Percentiles rank a stretch among this genome's conserved stretches.
Conservation (phyloP, 202 grass and related monocot genomes). For the Dendrocalamus latiflorus region DNA sequence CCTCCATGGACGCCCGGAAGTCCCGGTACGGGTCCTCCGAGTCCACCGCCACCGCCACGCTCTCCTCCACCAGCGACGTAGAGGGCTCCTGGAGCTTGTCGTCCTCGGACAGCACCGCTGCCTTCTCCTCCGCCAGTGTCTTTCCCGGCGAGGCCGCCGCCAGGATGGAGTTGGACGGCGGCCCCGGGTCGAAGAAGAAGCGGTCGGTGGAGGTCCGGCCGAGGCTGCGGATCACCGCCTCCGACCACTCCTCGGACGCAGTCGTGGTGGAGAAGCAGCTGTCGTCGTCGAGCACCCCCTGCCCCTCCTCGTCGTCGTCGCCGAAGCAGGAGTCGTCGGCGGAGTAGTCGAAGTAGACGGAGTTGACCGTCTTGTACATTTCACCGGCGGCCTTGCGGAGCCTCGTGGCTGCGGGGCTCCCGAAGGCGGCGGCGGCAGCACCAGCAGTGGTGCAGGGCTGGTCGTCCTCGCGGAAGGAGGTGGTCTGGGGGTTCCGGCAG, state of each 20-base stretch:
- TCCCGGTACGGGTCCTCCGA: conserved; percentile 69
- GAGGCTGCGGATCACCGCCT: conserved; percentile 46
- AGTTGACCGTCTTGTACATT: conserved; percentile 83
- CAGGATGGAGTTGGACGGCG: conserved; percentile 55
- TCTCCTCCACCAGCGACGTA: conserved; percentile 52
- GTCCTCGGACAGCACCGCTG: not conserved
- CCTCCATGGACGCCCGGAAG: conserved; percentile 78
- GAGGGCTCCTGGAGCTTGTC: not conserved
- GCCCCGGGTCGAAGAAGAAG: conserved; percentile 63
- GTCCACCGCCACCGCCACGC: conserved; percentile 81
- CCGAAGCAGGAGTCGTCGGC: conserved; percentile 40
- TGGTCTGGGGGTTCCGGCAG: conserved; percentile 59
- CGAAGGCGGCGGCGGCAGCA: not conserved
- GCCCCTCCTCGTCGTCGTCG: not conserved
- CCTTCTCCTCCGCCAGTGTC: no score
- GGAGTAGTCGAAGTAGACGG: conserved; percentile 55
- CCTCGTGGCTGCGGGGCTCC: not conserved
- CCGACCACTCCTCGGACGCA: conserved; percentile 51
- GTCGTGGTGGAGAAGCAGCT: conserved; percentile 46
- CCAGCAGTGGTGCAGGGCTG: not conserved
- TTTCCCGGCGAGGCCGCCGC: not conserved
- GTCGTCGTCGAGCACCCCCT: not conserved
- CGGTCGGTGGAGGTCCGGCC: conserved; percentile 55
- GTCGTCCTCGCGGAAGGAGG: conserved; percentile 50
- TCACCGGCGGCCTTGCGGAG: conserved; percentile 8